phyloP scores from a whole-genome alignment of 495 filamentous ascomycete species.

The Penicillium canescens region DNA sequence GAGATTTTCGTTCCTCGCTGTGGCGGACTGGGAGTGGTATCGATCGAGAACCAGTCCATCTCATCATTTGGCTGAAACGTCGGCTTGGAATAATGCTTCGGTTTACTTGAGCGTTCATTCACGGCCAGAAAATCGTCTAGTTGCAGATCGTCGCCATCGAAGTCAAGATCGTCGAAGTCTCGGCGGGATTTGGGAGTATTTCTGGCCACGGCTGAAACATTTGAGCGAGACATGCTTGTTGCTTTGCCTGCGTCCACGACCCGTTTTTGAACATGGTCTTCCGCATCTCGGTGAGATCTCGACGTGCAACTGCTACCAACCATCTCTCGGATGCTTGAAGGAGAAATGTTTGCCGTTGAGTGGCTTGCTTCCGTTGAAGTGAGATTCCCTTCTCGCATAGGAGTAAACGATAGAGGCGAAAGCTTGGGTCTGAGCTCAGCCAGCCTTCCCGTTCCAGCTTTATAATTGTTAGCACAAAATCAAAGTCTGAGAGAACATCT shows the following conservation, averaged over 20 bases:
- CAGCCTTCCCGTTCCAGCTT: slow-evolving; percentile 72
- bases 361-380: no score
- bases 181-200: neutral
- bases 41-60: slow-evolving; percentile 21
- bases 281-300: no score
- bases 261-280: no score
- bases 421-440: slow-evolving; percentile 64
- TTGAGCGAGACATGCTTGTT: slow-evolving; percentile 6
- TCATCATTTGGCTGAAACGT: slow-evolving; percentile 4
- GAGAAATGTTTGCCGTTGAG: neutral
- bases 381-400: neutral
- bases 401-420: slow-evolving; percentile 54
- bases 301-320: no score
- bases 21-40: slow-evolving; percentile 12
- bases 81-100: neutral
- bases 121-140: slow-evolving; percentile 56
- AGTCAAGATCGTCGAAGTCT: slow-evolving; percentile 50
- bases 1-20: neutral
- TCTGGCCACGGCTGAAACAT: slow-evolving; percentile 8
- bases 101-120: slow-evolving; percentile 14
- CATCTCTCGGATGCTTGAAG: no score
- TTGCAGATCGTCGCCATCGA: slow-evolving; percentile 56
- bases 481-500: neutral
- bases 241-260: no score
- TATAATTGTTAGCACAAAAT: neutral